Base-by-base conservation (phyloP, 768 basidiomycete species). In the Tephrocybe rancida region DNA sequence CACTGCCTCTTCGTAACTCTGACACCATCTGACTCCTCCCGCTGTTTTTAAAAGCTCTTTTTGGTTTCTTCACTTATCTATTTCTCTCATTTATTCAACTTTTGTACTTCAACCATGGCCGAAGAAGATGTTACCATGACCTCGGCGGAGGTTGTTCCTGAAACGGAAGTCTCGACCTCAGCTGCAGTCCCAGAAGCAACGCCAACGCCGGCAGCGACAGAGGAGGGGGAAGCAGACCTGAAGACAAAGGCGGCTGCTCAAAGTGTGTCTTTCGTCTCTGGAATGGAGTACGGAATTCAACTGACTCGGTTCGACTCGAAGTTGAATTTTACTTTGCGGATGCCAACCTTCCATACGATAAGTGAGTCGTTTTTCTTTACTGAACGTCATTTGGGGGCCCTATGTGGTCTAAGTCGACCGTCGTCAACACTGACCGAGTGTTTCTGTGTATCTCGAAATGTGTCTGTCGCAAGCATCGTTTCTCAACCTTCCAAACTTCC, bases 281-380 rank as follows among this genome's bases (percentile, higher is more conserved):
- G 19, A 41, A 3, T 44, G 11, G 13, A 45, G 24, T 29, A 30
- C 32, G 21, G 6, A 35, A 16, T 49, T 32, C 13, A 3, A 26
- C 37, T 54, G 37, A 42, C 19, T 18, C 7, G 29, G 25, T 5
- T 34, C 37, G 30, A 27, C 5, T 37, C 34, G 6, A 50, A 97
- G 95, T 96, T 63, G 91, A 95, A 67, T 98, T 97, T 71, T 97
- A 98, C 77, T 95, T 98, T 72, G 90, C 90, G 47, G 94, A 96
- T 70, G 82, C 93, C n/a, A 97, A 98, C 71, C 82, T 98, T 48
- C 95, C 95, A 1, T 94, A 83, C 59, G 92, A 94, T 79, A 90
- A 85, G 88, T 88, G 63, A 24, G 79, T 53, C n/a, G 29, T 5
- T 13, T 30, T 30, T 30, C 29, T 13, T 30, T 30, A 30, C 13